These are phyloP conservation scores for Fusarium oxysporum DNA, from an alignment of 2,329 filamentous ascomycete genomes.

Conservation along the genomic window DNA sequence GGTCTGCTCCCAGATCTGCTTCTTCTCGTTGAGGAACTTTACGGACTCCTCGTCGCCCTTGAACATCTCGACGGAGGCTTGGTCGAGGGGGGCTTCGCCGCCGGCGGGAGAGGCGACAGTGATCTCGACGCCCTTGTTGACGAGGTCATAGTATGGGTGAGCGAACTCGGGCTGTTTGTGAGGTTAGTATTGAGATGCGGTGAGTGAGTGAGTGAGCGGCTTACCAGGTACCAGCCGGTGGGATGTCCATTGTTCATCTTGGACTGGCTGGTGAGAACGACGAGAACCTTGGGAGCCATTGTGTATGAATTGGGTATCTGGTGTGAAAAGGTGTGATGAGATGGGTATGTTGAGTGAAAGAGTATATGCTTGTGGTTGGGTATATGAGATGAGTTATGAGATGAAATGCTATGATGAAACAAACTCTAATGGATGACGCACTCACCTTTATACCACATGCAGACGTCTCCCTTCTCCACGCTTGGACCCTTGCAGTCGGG, in stretches of 20 bases:
- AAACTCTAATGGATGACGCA: slow-evolving; percentile 2
- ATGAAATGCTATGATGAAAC: neutral
- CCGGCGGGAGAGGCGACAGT: slow-evolving; percentile 72
- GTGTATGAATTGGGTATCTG: slow-evolving; percentile 16
- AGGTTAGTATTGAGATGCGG: neutral
- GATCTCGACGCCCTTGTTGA: slow-evolving; percentile 57
- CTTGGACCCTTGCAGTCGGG: slow-evolving; percentile 19
- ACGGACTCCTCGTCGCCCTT: slow-evolving; percentile 63
- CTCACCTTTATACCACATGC: slow-evolving; percentile 26
- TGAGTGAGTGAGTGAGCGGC: slow-evolving; percentile 24
- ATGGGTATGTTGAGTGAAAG: neutral
- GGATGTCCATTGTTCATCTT: slow-evolving; percentile 62
- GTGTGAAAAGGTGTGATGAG: neutral
- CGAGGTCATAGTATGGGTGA: slow-evolving; percentile 71
- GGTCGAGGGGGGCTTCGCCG: slow-evolving; percentile 71
- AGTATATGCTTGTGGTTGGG: neutral
- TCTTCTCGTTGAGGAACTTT: slow-evolving; percentile 67
- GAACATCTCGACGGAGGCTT: slow-evolving; percentile 65
- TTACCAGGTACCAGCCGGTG: slow-evolving; percentile 78
- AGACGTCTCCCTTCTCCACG: slow-evolving; percentile 8
- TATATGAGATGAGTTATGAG: neutral
- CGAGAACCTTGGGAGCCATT: slow-evolving; percentile 72
- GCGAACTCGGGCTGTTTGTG: slow-evolving; percentile 67
- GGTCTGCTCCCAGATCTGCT: slow-evolving; percentile 73
- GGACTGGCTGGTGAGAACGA: slow-evolving; percentile 75